Base-by-base conservation (phyloP, 2,329 filamentous ascomycete species). In the Fusarium denticulatum region DNA sequence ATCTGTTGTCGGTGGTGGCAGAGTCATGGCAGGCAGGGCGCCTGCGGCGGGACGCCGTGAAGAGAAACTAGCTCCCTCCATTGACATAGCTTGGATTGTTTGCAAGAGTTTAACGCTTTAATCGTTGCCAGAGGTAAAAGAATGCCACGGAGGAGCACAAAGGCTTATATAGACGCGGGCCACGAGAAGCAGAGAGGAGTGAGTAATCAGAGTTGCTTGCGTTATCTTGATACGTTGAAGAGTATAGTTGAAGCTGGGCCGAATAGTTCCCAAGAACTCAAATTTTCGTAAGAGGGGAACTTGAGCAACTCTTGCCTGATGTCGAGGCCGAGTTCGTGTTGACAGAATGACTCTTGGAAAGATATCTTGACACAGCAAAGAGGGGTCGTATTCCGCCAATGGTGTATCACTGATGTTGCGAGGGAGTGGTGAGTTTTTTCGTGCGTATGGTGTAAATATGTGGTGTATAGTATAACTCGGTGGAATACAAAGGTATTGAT, bases 1-100 rank as follows among this genome's bases (percentile, higher is more conserved):
- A 67, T 82, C 81, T 68, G 80, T 65, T 55, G 77, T 81, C 30
- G 81, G 81, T 50, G 80, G 81, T 60, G 81, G 81, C 39, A 83
- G 78, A 68, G 80, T 78, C 62, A 82, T 82, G 43, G 81, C 69
- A n/a, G 81, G 81, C 60, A 82, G 66, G 22, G 77, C 60, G 70
- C 79, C 78, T 26, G 81, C 78, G 30, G 81, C 81, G 50, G 80
- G 75, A 43, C 81, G 81, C 65, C 81, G 79, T 40, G 80, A 77
- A 15, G 81, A 74, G 67, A 82, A 82, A 66, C 80, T 81, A 56
- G 76, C 68, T 36, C 74, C 46, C 39, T 81, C 81, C 79, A 81
- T 82, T 53, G 64, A 60, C 67, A 69, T 63, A 50, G 14, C n/a
- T 26, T 14, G 12, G 11, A 49, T 20, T n/a, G 26, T 9, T 24